A percentile compares a stretch with the other conserved stretches of the same genome.
These are phyloP conservation scores for Huntiella omanensis DNA, from an alignment of 2,329 filamentous ascomycete genomes.

Conservation along the genomic window DNA sequence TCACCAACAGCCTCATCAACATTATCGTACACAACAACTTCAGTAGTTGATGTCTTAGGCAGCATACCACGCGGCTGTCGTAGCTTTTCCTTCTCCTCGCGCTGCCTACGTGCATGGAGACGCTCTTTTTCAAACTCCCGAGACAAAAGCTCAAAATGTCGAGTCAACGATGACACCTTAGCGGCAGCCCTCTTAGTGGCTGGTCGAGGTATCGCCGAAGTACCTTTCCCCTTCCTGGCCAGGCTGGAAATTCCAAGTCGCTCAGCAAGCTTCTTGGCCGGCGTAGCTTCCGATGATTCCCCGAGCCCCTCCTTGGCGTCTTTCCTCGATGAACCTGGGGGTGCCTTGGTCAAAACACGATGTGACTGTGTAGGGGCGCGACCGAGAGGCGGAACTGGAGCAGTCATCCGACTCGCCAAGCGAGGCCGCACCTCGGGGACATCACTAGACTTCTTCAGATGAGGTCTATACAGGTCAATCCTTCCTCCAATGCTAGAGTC, in stretches of 20 bases:
- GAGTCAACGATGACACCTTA: constrained; percentile 77
- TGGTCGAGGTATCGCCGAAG: constrained; percentile 79
- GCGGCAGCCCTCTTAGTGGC: constrained; percentile 50
- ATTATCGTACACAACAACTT: constrained; percentile 89
- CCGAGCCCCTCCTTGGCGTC: not conserved
- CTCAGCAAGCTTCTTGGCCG: constrained; percentile 51
- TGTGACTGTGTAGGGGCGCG: not conserved
- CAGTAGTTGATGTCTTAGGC: constrained; percentile 75
- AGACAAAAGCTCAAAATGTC: constrained; percentile 91
- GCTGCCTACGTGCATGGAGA: constrained; percentile 63
- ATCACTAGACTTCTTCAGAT: constrained; percentile 19
- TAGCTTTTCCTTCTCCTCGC: constrained; percentile 51
- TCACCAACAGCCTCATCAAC: constrained; percentile 86
- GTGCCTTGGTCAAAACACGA: constrained; percentile 5
- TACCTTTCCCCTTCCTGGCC: constrained; percentile 39
- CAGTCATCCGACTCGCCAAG: not conserved
- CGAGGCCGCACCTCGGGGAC: constrained; percentile 24
- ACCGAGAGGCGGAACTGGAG: not conserved
- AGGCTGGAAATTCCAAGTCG: constrained; percentile 39
- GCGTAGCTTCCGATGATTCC: not conserved
- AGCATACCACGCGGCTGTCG: constrained; percentile 56
- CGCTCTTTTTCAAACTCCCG: constrained; percentile 93
- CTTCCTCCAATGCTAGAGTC: constrained; percentile 10
- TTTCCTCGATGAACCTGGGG: not conserved
- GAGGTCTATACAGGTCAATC: constrained; percentile 16